Conservation (phyloP, 73 alveolate species). For the Urostyla sp. region DNA sequence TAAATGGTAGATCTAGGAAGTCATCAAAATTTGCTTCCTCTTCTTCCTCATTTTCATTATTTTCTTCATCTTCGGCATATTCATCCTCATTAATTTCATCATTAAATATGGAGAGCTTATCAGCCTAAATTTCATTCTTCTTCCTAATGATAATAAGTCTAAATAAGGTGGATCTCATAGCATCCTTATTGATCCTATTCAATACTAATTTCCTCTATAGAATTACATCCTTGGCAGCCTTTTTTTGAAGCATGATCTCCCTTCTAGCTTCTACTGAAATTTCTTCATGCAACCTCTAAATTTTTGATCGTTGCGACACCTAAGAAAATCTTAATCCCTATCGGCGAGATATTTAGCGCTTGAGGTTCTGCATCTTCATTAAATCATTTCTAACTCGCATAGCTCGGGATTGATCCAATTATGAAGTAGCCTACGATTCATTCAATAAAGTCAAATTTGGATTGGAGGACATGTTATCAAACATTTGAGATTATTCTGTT, state of each 20-base stretch:
- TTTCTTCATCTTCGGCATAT: constrained; percentile 5
- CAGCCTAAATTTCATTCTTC: background rate
- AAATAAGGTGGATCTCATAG: background rate
- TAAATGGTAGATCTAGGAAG: constrained; percentile 41
- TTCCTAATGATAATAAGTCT: background rate
- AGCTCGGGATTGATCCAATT: too few relatives aligned
- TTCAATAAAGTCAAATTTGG: too few relatives aligned
- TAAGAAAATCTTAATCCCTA: too few relatives aligned
- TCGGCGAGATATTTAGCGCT: too few relatives aligned
- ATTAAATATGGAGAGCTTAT: background rate
- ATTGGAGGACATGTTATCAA: too few relatives aligned
- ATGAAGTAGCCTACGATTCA: too few relatives aligned
- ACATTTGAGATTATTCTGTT: too few relatives aligned
- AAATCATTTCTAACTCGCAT: too few relatives aligned
- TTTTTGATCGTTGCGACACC: too few relatives aligned
- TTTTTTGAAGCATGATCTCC: background rate
- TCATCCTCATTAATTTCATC: constrained; percentile 36
- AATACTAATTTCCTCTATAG: background rate
- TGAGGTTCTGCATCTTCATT: too few relatives aligned
- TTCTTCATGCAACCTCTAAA: too few relatives aligned
- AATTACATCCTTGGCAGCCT: constrained; percentile 38
- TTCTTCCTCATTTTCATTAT: constrained; percentile 31
- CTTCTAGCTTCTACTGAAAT: background rate
- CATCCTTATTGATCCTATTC: constrained; percentile 22
- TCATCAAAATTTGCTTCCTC: constrained; percentile 18